A percentile compares a stretch with the other conserved stretches of the same genome.
These are phyloP conservation scores for Cutaneotrichosporon spelunceum DNA, from an alignment of 1,284 basidiomycete genomes.

Conservation along the genomic window DNA sequence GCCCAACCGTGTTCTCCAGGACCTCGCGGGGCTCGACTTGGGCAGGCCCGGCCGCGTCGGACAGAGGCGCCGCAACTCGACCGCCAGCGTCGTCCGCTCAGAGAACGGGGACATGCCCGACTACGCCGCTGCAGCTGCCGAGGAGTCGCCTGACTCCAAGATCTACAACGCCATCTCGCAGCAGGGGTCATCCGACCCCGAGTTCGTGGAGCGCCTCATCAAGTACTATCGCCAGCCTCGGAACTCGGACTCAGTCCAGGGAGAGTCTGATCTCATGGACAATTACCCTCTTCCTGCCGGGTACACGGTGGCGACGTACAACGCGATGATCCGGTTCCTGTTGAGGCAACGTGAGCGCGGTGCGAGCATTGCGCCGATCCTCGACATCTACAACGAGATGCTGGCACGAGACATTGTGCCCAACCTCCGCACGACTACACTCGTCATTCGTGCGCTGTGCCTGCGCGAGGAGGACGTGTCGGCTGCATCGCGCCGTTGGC, in stretches of 20 bases:
- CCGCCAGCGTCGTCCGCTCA: constrained; percentile 26
- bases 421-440: constrained; percentile 65
- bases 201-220: constrained; percentile 21
- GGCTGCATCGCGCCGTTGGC: constrained; percentile 51
- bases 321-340: constrained; percentile 63
- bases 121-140: constrained; percentile 10
- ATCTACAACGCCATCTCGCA: constrained; percentile 5
- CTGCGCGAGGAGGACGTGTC: constrained; percentile 69
- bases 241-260: not conserved
- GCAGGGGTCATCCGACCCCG: constrained; percentile 2
- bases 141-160: constrained; percentile 2
- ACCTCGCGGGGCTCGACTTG: constrained; percentile 44
- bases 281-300: constrained; percentile 33
- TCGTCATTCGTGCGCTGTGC: constrained; percentile 66
- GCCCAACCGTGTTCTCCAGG: constrained; percentile 41
- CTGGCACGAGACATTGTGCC: constrained; percentile 65
- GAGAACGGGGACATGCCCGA: constrained; percentile 1
- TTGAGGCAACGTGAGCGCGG: constrained; percentile 56
- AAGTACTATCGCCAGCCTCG: constrained; percentile 32
- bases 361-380: constrained; percentile 60
- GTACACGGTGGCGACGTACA: constrained; percentile 58
- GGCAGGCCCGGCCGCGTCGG: constrained; percentile 23
- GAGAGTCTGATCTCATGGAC: constrained; percentile 24
- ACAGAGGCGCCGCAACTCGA: constrained; percentile 35
- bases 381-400: constrained; percentile 74